These are phyloP conservation scores for Aphanocladium album DNA, from an alignment of 2,329 filamentous ascomycete species.

Conservation along the genomic window DNA sequence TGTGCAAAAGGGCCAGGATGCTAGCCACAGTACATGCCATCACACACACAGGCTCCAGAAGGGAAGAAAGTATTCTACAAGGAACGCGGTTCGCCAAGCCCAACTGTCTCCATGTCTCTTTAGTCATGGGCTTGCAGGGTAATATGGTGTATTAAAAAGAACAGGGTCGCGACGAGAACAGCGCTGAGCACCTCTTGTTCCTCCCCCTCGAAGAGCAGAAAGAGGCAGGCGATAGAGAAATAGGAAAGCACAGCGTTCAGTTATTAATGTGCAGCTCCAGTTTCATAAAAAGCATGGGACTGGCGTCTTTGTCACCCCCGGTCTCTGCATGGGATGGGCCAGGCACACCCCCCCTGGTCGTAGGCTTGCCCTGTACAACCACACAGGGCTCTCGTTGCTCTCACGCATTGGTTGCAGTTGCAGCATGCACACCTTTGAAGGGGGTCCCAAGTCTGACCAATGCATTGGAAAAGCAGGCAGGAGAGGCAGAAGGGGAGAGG, in stretches of 20 bases:
- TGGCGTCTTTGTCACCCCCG: not conserved
- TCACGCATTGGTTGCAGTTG: too few species aligned
- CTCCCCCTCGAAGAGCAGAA: not conserved
- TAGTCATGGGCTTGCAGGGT: not conserved
- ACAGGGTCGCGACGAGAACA: not conserved
- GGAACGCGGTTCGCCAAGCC: not conserved
- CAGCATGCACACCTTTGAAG: too few species aligned
- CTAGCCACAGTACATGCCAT: too few species aligned
- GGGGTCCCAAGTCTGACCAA: too few species aligned
- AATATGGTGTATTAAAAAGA: too few species aligned
- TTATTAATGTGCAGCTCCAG: not conserved
- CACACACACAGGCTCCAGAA: not conserved
- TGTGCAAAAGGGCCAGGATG: too few species aligned
- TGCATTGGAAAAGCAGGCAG: too few species aligned
- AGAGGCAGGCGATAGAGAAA: not conserved
- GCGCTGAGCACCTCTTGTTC: not conserved
- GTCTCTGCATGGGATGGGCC: not conserved
- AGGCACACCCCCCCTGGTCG: not conserved
- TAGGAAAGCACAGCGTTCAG: not conserved
- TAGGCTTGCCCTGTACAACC: not conserved
- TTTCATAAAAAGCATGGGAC: slow-evolving; percentile 1
- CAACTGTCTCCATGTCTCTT: not conserved
- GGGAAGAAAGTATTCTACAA: not conserved
- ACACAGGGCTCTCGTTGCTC: not conserved
- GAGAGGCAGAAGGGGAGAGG: too few species aligned